Evolutionary conservation across 257 asterid genomes (phyloP).

Genomic region (Avicennia marina): DNA sequence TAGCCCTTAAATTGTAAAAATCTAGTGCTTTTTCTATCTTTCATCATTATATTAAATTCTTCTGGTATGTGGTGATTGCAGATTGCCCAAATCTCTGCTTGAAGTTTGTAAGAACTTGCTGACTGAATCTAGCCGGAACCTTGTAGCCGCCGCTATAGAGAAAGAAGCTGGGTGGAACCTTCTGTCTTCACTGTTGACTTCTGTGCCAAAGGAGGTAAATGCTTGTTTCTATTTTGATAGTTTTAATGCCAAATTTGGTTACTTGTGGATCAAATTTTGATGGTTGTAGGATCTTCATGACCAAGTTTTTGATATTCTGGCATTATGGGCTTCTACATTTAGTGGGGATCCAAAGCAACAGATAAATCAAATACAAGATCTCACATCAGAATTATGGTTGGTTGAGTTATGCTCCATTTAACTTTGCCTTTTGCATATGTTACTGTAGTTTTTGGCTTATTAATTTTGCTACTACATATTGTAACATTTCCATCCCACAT

Average conservation of each 20-base stretch:
- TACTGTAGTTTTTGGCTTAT: conserved; percentile 10
- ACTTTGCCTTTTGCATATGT: conserved; percentile 13
- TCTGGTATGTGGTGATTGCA: conserved; percentile 28
- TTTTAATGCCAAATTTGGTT: conserved; percentile 17
- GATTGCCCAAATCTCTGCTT: conserved; percentile 83
- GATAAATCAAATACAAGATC: conserved; percentile 51
- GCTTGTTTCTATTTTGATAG: conserved; percentile 9
- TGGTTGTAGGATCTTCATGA: conserved; percentile 82
- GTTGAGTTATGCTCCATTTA: conserved; percentile 25
- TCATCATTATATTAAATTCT: conserved; percentile 9
- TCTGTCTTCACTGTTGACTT: conserved; percentile 82
- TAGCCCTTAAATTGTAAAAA: neutral
- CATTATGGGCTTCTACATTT: conserved; percentile 85
- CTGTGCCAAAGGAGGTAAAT: conserved; percentile 76
- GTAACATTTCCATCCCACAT: too few species aligned
- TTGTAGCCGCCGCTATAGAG: conserved; percentile 67
- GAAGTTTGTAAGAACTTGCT: conserved; percentile 88
- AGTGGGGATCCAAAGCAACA: conserved; percentile 50
- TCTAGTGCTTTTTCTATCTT: neutral
- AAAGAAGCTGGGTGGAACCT: conserved; percentile 98
- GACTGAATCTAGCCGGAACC: conserved; percentile 70
- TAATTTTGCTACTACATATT: too few species aligned
- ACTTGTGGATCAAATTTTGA: conserved; percentile 22
- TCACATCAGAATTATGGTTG: conserved; percentile 65
- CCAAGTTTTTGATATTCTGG: conserved; percentile 92